Conservation (phyloP, 208 protist genomes). For the Sergeia podlipaevii region DNA sequence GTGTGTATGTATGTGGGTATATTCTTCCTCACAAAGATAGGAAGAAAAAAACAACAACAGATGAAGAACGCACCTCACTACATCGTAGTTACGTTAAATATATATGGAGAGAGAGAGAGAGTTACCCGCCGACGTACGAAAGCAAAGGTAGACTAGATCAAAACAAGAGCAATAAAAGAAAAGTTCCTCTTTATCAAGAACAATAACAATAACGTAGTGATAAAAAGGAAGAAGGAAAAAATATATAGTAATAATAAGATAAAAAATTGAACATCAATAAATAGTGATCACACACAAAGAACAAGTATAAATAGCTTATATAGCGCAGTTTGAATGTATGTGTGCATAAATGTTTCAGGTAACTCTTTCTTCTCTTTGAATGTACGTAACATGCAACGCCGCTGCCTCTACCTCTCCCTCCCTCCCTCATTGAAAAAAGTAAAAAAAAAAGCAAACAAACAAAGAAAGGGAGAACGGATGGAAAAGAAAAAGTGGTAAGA, state of each 20-base stretch:
- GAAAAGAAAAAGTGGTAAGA: slow-evolving; percentile 10
- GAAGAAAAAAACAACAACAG: slow-evolving; percentile 7
- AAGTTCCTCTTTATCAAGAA: not conserved
- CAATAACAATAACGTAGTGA: slow-evolving; percentile 4
- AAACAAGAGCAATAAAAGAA: slow-evolving; percentile 11
- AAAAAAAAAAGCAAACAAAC: slow-evolving; percentile 1
- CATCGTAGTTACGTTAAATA: slow-evolving; percentile 1
- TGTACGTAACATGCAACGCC: not conserved
- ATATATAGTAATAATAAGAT: slow-evolving; percentile 1
- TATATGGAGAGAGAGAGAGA: slow-evolving; percentile 8
- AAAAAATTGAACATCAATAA: slow-evolving; percentile 12
- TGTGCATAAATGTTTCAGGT: slow-evolving; percentile 1
- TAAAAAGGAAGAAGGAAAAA: slow-evolving; percentile 15
- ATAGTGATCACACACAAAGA: too few relatives aligned
- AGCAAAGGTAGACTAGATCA: not conserved
- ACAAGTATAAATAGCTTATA: too few relatives aligned
- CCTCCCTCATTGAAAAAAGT: not conserved
- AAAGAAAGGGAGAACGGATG: not conserved
- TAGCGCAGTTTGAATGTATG: too few relatives aligned
- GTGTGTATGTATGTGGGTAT: too few relatives aligned
- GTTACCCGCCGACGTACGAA: not conserved
- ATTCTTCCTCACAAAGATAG: too few relatives aligned
- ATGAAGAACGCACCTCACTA: slow-evolving; percentile 2
- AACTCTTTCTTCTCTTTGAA: slow-evolving; percentile 11
- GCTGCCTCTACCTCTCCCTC: not conserved